Base-by-base conservation (phyloP, 345 rosid species). In the Acer yangbiense region DNA sequence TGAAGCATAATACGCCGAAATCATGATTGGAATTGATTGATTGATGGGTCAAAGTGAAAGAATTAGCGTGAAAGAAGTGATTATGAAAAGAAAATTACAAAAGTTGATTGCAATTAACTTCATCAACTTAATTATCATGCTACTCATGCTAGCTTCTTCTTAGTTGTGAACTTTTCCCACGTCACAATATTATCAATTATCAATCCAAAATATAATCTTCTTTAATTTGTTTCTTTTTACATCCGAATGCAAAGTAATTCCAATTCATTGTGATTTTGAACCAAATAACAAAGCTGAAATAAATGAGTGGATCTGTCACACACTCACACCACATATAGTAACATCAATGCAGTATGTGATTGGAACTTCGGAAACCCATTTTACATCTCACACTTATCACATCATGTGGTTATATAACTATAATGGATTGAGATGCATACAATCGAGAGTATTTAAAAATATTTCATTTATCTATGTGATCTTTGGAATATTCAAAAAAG, bases 1-100 rank as follows among this genome's bases (percentile, higher is more conserved):
- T 44, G 17, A 9, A 68, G 10, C 57, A 25, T 17, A 8, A 52
- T 52, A 9, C 3, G n/a, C 39, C 4, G 39, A 73, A 73, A 43
- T 68, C 43, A 73, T 73, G 35, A 61, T 73, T 44, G 65, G 65
- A 11, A 35, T 43, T 41, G 66, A 55, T 29, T 25, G 46, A 11
- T 62, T 12, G 54, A 57, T 39, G 69, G 50, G 69, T 62, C 58
- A 23, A 62, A 61, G 25, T 23, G 50, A 23, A 72, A 23, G 76
- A 2, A 73, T 11, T 25, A 44, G 57, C 69, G 77, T 63, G 77
- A 74, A 23, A 44, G 43, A n/a, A 63, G 6, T 61, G 48, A 73
- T 73, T 46, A 73, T 73, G 17, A 62, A 61, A 62, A 62, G 41
- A 25, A 73, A 39, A 20, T 61, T 23, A 21, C 67, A 11, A 35